phyloP scores from a whole-genome alignment of 768 basidiomycete genomes.

The Neoboletus magnificus region DNA sequence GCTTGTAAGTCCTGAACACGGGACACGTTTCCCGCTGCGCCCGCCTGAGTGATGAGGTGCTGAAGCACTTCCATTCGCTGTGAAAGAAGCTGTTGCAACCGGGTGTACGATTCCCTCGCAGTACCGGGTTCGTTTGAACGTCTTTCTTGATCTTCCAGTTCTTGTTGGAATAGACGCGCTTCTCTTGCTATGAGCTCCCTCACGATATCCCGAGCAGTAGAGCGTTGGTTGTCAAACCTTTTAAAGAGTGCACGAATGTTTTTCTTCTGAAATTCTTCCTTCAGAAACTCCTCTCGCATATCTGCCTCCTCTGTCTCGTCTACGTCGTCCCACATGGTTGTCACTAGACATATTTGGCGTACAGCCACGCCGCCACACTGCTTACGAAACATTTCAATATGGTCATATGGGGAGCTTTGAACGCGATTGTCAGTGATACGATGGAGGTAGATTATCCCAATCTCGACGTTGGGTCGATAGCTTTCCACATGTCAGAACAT shows the following conservation, averaged over 20 bases:
- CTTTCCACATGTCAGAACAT: not conserved
- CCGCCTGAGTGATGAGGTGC: not conserved
- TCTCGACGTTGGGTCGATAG: not conserved
- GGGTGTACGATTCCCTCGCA: not conserved
- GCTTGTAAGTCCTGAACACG: not conserved
- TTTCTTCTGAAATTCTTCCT: not conserved
- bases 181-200: not conserved
- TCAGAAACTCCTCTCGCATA: not conserved
- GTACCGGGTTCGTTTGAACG: not conserved
- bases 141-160: not conserved
- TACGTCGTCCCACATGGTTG: conserved; percentile 11
- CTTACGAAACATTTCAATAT: conserved; percentile 1
- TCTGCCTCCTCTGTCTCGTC: not conserved
- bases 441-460: conserved; percentile 6
- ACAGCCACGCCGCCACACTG: not conserved
- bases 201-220: conserved; percentile 1
- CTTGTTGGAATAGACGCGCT: not conserved
- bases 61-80: not conserved
- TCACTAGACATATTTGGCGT: conserved; percentile 3
- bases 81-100: not conserved
- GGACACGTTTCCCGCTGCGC: not conserved
- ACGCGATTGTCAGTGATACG: conserved; percentile 6
- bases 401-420: not conserved
- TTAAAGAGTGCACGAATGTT: not conserved
- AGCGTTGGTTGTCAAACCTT: conserved; percentile 1